phyloP scores from a whole-genome alignment of 805 yeast genomes.

The Isabelozyma pseudorhagii region DNA sequence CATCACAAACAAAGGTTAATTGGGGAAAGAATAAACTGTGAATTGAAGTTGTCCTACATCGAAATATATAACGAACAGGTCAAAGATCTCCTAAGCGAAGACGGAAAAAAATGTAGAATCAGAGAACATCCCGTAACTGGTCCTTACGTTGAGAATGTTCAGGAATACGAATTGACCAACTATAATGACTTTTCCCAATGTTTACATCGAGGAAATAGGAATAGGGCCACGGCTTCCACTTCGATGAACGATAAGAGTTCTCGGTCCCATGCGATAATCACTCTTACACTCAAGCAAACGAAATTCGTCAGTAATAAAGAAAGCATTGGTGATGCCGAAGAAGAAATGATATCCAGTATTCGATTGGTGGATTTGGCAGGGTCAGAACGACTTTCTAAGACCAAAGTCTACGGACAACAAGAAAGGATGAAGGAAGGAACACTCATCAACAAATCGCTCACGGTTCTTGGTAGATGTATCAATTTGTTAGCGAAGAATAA shows the following conservation, averaged over 20 bases:
- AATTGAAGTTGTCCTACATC: constrained; percentile 53
- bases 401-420: constrained; percentile 55
- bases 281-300: constrained; percentile 59
- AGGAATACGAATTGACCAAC: constrained; percentile 48
- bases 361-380: constrained; percentile 82
- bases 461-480: constrained; percentile 72
- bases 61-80: constrained; percentile 81
- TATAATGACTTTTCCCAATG: constrained; percentile 47
- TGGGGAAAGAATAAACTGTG: constrained; percentile 35
- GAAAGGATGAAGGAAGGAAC: constrained; percentile 70
- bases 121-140: constrained; percentile 67
- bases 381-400: constrained; percentile 64
- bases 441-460: constrained; percentile 72
- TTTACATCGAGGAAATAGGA: constrained; percentile 49
- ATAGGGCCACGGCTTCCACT: constrained; percentile 70
- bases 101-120: constrained; percentile 39
- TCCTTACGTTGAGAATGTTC: constrained; percentile 68
- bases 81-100: constrained; percentile 49
- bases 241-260: constrained; percentile 70
- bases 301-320: constrained; percentile 25
- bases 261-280: constrained; percentile 78
- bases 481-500: constrained; percentile 44
- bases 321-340: constrained; percentile 35
- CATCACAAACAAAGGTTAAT: constrained; percentile 35
- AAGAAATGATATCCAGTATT: constrained; percentile 55